These are phyloP conservation scores for Nakazawaea siamensis DNA, from an alignment of 805 yeast genomes.

Conservation along the genomic window DNA sequence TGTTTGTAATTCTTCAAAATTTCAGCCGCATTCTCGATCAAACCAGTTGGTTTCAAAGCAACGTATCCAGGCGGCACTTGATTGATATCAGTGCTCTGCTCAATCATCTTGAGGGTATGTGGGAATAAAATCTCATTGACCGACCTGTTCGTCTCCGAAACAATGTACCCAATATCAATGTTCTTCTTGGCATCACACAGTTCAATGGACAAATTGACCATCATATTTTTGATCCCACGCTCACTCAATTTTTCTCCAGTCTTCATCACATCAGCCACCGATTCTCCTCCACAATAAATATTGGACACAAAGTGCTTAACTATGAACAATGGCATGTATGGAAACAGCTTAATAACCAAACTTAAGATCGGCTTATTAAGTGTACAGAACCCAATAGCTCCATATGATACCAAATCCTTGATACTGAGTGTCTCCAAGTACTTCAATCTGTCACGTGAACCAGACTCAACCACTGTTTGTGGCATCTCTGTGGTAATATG, in stretches of 20 bases:
- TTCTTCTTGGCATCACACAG: slow-evolving; percentile 73
- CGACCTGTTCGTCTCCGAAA: slow-evolving; percentile 56
- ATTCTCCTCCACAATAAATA: slow-evolving; percentile 88
- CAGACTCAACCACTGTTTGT: too few relatives aligned
- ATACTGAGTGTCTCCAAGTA: slow-evolving; percentile 47
- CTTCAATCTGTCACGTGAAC: neutral
- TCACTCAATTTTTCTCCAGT: slow-evolving; percentile 62
- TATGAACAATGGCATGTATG: slow-evolving; percentile 64
- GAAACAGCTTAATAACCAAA: slow-evolving; percentile 56
- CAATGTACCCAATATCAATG: slow-evolving; percentile 52
- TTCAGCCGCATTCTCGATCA: slow-evolving; percentile 67
- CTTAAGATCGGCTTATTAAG: slow-evolving; percentile 54
- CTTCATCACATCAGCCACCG: slow-evolving; percentile 53
- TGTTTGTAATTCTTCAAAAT: slow-evolving; percentile 55
- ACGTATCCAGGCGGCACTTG: slow-evolving; percentile 84
- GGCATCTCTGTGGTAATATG: too few relatives aligned
- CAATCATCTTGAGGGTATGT: slow-evolving; percentile 55
- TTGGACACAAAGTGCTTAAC: slow-evolving; percentile 71
- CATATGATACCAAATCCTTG: slow-evolving; percentile 53
- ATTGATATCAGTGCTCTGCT: slow-evolving; percentile 35
- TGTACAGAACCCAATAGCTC: slow-evolving; percentile 64
- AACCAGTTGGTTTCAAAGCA: slow-evolving; percentile 90
- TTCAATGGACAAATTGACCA: slow-evolving; percentile 90
- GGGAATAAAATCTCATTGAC: slow-evolving; percentile 63
- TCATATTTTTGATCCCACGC: slow-evolving; percentile 87